phyloP scores from a whole-genome alignment of 371 early-diverging fungal species.

The Syncephalis plumigaleata region DNA sequence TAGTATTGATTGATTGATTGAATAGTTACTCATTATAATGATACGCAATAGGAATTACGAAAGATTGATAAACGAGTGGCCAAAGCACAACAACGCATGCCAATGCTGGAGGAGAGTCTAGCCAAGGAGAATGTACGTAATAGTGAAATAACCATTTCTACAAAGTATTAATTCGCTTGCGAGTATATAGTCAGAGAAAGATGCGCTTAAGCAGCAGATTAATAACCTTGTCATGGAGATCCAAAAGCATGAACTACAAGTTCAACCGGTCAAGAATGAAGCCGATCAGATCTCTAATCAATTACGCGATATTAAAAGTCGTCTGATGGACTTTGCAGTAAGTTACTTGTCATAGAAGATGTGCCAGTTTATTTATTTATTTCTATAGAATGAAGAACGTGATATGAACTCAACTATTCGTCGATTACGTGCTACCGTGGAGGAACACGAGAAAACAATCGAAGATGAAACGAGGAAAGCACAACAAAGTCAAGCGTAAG shows the following conservation, averaged over 20 bases:
- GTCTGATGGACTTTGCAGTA: no score
- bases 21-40: background rate
- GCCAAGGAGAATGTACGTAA: slow-evolving; percentile 9
- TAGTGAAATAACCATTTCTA: no score
- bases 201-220: no score
- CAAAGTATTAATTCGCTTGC: no score
- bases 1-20: no score
- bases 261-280: background rate
- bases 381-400: slow-evolving; percentile 7
- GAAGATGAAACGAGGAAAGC: slow-evolving; percentile 7
- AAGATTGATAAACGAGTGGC: slow-evolving; percentile 13
- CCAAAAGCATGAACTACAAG: slow-evolving; percentile 4
- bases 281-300: background rate
- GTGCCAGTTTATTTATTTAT: no score
- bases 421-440: slow-evolving; percentile 6
- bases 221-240: background rate
- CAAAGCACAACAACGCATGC: slow-evolving; percentile 10
- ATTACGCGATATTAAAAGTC: no score
- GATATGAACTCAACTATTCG: slow-evolving; percentile 7
- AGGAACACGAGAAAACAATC: slow-evolving; percentile 11
- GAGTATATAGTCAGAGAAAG: no score
- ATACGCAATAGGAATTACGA: slow-evolving; percentile 3
- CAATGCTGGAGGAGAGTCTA: slow-evolving; percentile 22
- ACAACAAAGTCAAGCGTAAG: slow-evolving; percentile 4
- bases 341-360: no score